A percentile compares a stretch with the other conserved stretches of the same genome.
Conservation (phyloP, 495 filamentous ascomycete genomes). For the Patellaria atrata region DNA sequence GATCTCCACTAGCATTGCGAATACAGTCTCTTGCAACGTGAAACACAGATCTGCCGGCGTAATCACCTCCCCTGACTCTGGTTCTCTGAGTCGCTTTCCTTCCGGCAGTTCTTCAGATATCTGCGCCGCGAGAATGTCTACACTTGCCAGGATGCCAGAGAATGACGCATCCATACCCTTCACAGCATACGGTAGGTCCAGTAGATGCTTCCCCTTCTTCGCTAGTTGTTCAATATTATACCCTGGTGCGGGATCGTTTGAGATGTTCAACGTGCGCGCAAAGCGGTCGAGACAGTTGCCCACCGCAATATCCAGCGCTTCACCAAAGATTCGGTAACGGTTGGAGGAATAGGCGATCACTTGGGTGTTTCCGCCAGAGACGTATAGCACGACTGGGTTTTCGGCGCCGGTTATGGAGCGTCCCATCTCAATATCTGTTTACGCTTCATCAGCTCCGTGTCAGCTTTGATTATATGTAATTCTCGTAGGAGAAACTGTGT, state of each 20-base stretch:
- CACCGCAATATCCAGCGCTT: conserved; percentile 92
- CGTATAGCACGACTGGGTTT: conserved; percentile 94
- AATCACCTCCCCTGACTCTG: conserved; percentile 34
- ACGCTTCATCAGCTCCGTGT: not conserved
- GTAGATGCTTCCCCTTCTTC: conserved; percentile 53
- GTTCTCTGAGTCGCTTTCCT: conserved; percentile 25
- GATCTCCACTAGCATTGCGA: conserved; percentile 94
- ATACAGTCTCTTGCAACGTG: conserved; percentile 87
- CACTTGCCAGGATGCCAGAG: conserved; percentile 70
- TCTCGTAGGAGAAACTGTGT: too few relatives aligned
- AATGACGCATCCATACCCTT: conserved; percentile 99
- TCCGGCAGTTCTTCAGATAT: conserved; percentile 29
- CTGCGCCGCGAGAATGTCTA: conserved; percentile 60
- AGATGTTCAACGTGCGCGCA: conserved; percentile 74
- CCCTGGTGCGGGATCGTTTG: conserved; percentile 90
- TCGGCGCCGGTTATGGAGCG: conserved; percentile 76
- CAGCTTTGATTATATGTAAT: not conserved
- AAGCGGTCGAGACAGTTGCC: conserved; percentile 97
- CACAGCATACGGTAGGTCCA: conserved; percentile 89
- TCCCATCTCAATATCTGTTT: conserved; percentile 84
- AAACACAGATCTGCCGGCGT: conserved; percentile 88
- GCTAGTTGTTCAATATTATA: conserved; percentile 98
- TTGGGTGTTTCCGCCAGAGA: conserved; percentile 93
- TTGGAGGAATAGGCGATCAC: conserved; percentile 92
- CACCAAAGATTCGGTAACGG: conserved; percentile 93